Conservation (phyloP, 306 rosid genomes). For the Delonix regia region DNA sequence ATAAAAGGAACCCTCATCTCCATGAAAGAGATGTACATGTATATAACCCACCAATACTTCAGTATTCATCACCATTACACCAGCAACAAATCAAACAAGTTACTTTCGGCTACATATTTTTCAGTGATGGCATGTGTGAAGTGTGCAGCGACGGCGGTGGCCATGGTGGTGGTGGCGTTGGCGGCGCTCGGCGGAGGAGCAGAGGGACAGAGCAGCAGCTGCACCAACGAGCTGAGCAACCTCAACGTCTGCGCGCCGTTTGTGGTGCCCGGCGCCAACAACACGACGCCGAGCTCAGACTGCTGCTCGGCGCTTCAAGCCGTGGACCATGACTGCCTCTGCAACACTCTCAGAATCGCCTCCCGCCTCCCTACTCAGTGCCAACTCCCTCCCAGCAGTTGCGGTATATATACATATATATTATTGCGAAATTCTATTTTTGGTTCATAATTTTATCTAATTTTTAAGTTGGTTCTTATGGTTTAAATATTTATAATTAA, state of each 20-base stretch:
- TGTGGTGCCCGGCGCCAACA: constrained; percentile 60
- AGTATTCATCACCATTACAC: not conserved
- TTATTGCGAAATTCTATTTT: no score
- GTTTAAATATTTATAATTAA: no score
- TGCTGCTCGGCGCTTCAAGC: constrained; percentile 64
- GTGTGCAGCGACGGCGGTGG: not conserved
- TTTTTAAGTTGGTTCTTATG: no score
- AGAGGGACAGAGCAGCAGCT: constrained; percentile 48
- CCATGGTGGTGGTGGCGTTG: constrained; percentile 39
- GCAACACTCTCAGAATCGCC: constrained; percentile 65
- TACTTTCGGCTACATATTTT: no score
- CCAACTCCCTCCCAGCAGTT: constrained; percentile 48
- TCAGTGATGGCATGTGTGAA: constrained; percentile 37
- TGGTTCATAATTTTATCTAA: not conserved
- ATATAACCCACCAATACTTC: not conserved
- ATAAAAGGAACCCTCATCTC: not conserved
- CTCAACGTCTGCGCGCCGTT: constrained; percentile 63
- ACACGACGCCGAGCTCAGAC: constrained; percentile 42
- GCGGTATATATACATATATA: constrained; percentile 53
- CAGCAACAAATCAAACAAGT: no score
- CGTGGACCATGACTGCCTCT: constrained; percentile 57
- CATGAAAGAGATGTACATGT: no score
- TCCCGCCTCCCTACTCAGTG: constrained; percentile 61
- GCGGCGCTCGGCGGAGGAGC: constrained; percentile 37
- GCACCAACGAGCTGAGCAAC: constrained; percentile 49